Conservation (phyloP, 306 rosid species). For the Vicia villosa region DNA sequence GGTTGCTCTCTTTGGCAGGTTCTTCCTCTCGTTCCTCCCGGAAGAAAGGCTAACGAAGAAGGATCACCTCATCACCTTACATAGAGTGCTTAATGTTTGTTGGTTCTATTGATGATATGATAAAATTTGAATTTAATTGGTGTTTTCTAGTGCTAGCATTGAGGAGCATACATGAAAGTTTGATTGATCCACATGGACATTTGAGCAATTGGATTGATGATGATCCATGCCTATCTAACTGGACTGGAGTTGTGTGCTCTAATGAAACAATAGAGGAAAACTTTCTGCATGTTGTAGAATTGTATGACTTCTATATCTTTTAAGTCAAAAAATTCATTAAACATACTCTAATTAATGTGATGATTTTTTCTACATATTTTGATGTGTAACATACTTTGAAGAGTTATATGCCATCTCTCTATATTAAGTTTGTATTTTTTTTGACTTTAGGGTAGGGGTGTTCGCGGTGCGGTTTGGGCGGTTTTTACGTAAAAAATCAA, state of each 20-base stretch:
- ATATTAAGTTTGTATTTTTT: neutral
- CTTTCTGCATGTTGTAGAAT: neutral
- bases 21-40: slow-evolving; percentile 97
- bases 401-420: neutral
- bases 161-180: slow-evolving; percentile 1
- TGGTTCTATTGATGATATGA: neutral
- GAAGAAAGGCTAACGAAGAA: slow-evolving; percentile 79
- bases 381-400: neutral
- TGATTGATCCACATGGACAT: slow-evolving; percentile 21
- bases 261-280: slow-evolving; percentile 11
- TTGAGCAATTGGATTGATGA: neutral
- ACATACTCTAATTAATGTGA: no score
- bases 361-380: neutral
- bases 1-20: slow-evolving; percentile 97
- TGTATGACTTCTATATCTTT: neutral
- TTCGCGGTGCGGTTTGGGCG: no score
- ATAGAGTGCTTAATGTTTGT: neutral
- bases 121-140: neutral
- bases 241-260: slow-evolving; percentile 21
- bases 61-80: slow-evolving; percentile 54
- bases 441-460: no score
- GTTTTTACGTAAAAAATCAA: no score
- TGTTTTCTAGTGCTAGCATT: neutral
- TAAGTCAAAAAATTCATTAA: no score
- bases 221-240: neutral